Percentiles rank a stretch among this genome's conserved stretches.
Evolutionary conservation across 129 eudicot genomes (phyloP).

Genomic region (Helichrysum umbraculigerum): DNA sequence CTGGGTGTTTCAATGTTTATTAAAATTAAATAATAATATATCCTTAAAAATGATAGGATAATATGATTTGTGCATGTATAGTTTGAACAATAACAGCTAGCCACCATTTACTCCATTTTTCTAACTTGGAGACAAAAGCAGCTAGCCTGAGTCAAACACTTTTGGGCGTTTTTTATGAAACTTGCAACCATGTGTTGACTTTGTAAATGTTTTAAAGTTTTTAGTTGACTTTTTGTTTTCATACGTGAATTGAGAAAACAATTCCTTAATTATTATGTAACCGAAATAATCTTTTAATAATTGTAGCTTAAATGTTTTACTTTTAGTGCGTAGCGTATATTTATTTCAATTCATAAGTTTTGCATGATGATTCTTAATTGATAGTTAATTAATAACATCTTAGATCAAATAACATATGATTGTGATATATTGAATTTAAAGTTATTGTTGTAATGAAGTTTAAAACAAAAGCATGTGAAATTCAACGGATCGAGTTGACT

Average conservation of each 20-base stretch:
- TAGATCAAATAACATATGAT: too few relatives aligned
- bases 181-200: constrained; percentile 33
- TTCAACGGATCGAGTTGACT: too few relatives aligned
- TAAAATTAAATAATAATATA: too few relatives aligned
- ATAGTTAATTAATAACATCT: too few relatives aligned
- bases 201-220: constrained; percentile 14
- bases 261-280: background rate
- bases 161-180: constrained; percentile 31
- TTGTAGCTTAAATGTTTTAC: background rate
- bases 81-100: constrained; percentile 5
- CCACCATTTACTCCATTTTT: background rate
- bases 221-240: constrained; percentile 28
- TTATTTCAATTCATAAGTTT: background rate
- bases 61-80: background rate
- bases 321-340: background rate
- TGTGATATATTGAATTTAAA: too few relatives aligned
- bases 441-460: too few relatives aligned
- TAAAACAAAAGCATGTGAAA: too few relatives aligned
- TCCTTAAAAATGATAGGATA: too few relatives aligned
- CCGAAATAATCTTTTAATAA: background rate
- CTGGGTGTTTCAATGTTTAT: background rate
- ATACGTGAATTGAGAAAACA: background rate
- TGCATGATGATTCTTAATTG: too few relatives aligned
- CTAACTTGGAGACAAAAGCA: constrained; percentile 29
- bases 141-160: constrained; percentile 26